Conservation (phyloP, 1,284 basidiomycete genomes). For the Trametes versicolor region DNA sequence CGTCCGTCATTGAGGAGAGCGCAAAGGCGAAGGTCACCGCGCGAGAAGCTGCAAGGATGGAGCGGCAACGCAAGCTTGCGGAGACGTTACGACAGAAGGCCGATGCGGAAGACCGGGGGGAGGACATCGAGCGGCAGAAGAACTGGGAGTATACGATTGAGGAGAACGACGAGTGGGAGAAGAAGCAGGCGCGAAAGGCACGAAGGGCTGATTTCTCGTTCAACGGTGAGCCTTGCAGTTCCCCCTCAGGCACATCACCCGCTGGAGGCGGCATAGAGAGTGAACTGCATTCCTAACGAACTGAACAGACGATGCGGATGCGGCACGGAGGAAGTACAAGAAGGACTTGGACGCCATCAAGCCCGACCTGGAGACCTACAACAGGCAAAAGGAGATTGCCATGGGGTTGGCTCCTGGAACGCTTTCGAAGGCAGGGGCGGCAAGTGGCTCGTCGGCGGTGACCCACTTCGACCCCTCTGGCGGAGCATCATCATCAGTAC, state of each 20-base stretch:
- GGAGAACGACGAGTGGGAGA: slow-evolving; percentile 95
- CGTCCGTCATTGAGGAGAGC: slow-evolving; percentile 85
- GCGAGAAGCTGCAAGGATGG: slow-evolving; percentile 82
- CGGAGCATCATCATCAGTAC: slow-evolving; percentile 49
- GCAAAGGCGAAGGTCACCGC: slow-evolving; percentile 79
- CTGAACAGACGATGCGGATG: slow-evolving; percentile 84
- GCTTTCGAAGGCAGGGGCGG: slow-evolving; percentile 51
- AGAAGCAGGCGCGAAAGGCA: slow-evolving; percentile 80
- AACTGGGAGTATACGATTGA: slow-evolving; percentile 96
- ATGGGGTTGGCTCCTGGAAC: slow-evolving; percentile 77
- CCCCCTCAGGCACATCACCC: slow-evolving; percentile 16
- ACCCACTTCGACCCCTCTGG: slow-evolving; percentile 61
- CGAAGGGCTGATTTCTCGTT: slow-evolving; percentile 85
- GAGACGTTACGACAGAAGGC: slow-evolving; percentile 89
- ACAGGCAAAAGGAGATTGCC: slow-evolving; percentile 86
- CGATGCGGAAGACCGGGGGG: slow-evolving; percentile 89
- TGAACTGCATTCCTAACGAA: not conserved
- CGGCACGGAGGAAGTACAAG: slow-evolving; percentile 90
- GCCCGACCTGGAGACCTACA: slow-evolving; percentile 87
- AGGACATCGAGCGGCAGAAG: slow-evolving; percentile 80
- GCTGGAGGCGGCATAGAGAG: not conserved
- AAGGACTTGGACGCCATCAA: slow-evolving; percentile 90
- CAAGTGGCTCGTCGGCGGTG: slow-evolving; percentile 51
- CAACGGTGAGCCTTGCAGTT: slow-evolving; percentile 60
- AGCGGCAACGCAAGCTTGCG: slow-evolving; percentile 89